phyloP scores from a whole-genome alignment of 2,329 filamentous ascomycete species.

The Apiospora saccharicola region DNA sequence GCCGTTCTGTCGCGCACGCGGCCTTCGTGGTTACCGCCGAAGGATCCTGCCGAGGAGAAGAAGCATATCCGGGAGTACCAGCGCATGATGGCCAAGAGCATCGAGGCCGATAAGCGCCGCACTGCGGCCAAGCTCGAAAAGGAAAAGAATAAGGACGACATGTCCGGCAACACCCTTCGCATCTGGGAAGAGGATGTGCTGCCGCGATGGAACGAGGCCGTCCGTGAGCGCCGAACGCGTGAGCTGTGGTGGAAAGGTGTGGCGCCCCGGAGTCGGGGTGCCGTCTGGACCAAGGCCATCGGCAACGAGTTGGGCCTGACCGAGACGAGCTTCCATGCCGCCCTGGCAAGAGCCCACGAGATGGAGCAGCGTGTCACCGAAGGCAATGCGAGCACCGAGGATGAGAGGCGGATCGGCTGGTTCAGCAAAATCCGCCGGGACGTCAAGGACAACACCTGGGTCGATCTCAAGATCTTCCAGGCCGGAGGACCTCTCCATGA shows the following conservation, averaged over 20 bases:
- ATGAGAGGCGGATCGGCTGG: slow-evolving; percentile 64
- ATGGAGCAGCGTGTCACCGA: slow-evolving; percentile 64
- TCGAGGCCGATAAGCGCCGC: slow-evolving; percentile 66
- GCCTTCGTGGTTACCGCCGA: slow-evolving; percentile 85
- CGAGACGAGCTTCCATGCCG: slow-evolving; percentile 72
- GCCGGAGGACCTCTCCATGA: slow-evolving; percentile 70
- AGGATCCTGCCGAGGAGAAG: slow-evolving; percentile 89
- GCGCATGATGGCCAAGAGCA: slow-evolving; percentile 76
- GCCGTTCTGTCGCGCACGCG: slow-evolving; percentile 81
- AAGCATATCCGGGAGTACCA: slow-evolving; percentile 87
- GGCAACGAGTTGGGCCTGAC: slow-evolving; percentile 77
- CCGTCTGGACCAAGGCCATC: slow-evolving; percentile 74
- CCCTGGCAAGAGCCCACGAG: slow-evolving; percentile 70
- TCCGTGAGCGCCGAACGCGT: slow-evolving; percentile 71
- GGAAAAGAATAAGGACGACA: slow-evolving; percentile 62
- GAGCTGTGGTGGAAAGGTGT: slow-evolving; percentile 87
- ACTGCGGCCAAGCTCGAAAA: slow-evolving; percentile 61
- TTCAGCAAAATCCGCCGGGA: slow-evolving; percentile 71
- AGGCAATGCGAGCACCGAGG: slow-evolving; percentile 60
- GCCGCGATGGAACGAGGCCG: slow-evolving; percentile 77
- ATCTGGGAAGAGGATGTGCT: slow-evolving; percentile 81
- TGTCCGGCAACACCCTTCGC: slow-evolving; percentile 55
- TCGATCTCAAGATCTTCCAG: slow-evolving; percentile 77
- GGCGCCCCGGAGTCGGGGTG: slow-evolving; percentile 72
- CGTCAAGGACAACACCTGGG: slow-evolving; percentile 69